Conservation (phyloP, 805 yeast genomes). For the Helenozyma baotianmanensis region DNA sequence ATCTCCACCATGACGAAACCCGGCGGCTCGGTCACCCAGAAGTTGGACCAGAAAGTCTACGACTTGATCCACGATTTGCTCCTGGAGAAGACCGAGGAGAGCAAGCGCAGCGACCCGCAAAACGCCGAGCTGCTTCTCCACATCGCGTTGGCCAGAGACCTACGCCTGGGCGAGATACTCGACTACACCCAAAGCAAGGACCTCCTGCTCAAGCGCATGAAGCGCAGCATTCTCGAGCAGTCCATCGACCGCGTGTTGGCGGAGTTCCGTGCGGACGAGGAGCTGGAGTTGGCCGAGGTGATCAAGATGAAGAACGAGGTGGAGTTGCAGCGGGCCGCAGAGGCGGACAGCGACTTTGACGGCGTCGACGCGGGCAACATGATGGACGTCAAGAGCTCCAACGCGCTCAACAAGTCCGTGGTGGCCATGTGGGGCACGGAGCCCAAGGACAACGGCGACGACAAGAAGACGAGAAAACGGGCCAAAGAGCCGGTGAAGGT, state of each 20-base stretch:
- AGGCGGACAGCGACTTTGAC: conserved; percentile 37
- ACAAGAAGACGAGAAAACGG: conserved; percentile 45
- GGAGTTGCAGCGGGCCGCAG: conserved; percentile 17
- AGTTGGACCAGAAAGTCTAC: conserved; percentile 52
- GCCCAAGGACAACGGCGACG: conserved; percentile 14
- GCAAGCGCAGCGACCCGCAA: conserved; percentile 27
- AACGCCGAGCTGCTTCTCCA: conserved; percentile 33
- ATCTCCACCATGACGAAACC: conserved; percentile 13
- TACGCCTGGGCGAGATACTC: conserved; percentile 48
- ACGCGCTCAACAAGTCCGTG: conserved; percentile 72
- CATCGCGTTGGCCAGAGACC: conserved; percentile 60
- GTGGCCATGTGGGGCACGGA: conserved; percentile 57
- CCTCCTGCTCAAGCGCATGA: conserved; percentile 62
- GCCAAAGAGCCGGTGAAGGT: conserved; percentile 41
- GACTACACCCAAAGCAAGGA: conserved; percentile 62
- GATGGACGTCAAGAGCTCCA: conserved; percentile 63
- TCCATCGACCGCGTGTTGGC: conserved; percentile 58
- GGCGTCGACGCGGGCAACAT: conserved; percentile 42
- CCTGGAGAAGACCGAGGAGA: conserved; percentile 54
- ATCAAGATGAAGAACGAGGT: conserved; percentile 13
- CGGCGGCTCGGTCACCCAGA: conserved; percentile 5
- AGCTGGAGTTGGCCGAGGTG: conserved; percentile 46
- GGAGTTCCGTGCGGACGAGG: conserved; percentile 56
- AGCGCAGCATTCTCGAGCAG: conserved; percentile 57
- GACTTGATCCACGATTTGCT: conserved; percentile 52